A percentile compares a stretch with the other conserved stretches of the same genome.
These are phyloP conservation scores for Phlyctochytrium arcticum DNA, from an alignment of 192 early-diverging fungal genomes.

Conservation along the genomic window DNA sequence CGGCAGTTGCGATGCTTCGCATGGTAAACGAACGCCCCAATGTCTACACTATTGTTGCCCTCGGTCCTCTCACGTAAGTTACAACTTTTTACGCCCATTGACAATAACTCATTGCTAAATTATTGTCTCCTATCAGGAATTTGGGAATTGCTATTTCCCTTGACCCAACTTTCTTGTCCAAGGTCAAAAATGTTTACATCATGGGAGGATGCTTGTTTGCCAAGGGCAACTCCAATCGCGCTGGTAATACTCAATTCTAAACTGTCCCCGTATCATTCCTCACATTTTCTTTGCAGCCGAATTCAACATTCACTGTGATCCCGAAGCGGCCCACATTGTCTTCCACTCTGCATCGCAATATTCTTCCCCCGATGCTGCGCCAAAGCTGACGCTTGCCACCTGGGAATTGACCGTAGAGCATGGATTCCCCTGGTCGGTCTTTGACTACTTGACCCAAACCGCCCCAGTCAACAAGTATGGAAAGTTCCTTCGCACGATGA, in stretches of 20 bases:
- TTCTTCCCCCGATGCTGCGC: background rate
- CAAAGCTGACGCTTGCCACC: slow-evolving; percentile 33
- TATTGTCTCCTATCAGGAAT: no score
- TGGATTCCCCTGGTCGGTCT: slow-evolving; percentile 38
- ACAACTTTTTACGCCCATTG: background rate
- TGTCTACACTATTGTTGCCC: slow-evolving; percentile 27
- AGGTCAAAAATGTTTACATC: slow-evolving; percentile 35
- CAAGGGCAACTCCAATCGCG: slow-evolving; percentile 42
- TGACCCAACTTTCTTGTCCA: slow-evolving; percentile 42
- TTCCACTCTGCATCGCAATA: slow-evolving; percentile 24
- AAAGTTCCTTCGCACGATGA: slow-evolving; percentile 13
- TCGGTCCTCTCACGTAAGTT: slow-evolving; percentile 45
- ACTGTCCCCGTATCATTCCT: background rate
- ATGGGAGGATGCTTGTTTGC: slow-evolving; percentile 47
- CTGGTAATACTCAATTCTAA: slow-evolving; percentile 23
- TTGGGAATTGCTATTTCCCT: slow-evolving; percentile 43
- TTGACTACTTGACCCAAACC: slow-evolving; percentile 24
- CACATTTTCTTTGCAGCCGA: slow-evolving; percentile 7
- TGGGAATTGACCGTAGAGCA: slow-evolving; percentile 44
- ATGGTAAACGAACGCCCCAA: slow-evolving; percentile 33
- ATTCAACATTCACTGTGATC: slow-evolving; percentile 47
- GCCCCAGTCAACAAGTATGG: slow-evolving; percentile 10
- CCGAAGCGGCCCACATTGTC: slow-evolving; percentile 43
- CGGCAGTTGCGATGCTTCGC: slow-evolving; percentile 34
- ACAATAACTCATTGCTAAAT: background rate